Base-by-base conservation (phyloP, 306 rosid species). In the Psophocarpus tetragonolobus region DNA sequence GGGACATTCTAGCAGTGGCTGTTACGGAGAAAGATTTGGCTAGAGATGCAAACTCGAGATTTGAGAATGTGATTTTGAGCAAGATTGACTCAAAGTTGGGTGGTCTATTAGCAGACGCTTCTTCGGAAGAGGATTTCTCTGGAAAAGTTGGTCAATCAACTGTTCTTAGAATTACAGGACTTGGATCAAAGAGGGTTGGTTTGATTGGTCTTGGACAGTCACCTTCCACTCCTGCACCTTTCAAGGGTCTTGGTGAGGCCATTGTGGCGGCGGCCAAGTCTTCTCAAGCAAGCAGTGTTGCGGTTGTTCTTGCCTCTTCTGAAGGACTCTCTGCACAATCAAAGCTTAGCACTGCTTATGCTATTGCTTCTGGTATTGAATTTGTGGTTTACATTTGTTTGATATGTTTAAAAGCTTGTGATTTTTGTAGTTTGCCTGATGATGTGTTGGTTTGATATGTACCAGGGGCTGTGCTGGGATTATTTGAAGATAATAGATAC, bases 141-240 rank as follows among this genome's bases (percentile, higher is more conserved):
- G 99, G 97, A 24, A 96, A 92, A 86, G 78, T 54, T 65, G 99
- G 98, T 64, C 99, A 96, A 70, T 90, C 96, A 2, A 90, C 88
- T 0, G 80, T 96, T 80, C 87, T 91, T 73, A 91, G 98, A 82
- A 86, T 87, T 48, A 71, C 91, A 0, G 98, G 99, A 56, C 93
- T 91, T 44, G 93, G 94, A 21, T 86, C 86, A 0, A 96, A 92
- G 87, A 91, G 99, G 87, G 85, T 96, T 68, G 88, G 97, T 32
- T 85, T 96, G 86, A 88, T 96, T 79, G 98, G 99, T 53, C 97
- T 96, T 61, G 98, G 98, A 74, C 90, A 87, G 68, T 87, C 91
- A 72, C 85, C 86, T 81, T 83, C 87, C 20, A 86, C 84, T 44
- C 51, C 88, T 2, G 76, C 90, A 27, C 82, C 87, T 41, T 92